Conservation (phyloP, 352 stramenopile genomes). For the Pythium monospermum region DNA sequence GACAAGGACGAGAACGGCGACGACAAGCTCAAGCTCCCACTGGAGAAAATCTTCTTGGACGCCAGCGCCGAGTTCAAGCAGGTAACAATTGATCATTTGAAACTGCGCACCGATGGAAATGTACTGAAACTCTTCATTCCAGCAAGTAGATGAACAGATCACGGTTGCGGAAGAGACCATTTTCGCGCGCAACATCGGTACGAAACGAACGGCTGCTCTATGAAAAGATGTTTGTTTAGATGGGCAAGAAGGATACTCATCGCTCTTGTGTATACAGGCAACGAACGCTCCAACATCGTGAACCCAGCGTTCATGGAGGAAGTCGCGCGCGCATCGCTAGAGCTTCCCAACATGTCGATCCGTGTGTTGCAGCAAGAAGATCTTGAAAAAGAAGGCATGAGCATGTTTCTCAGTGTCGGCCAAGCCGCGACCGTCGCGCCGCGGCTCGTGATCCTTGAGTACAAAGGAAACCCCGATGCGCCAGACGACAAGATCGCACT, state of each 20-base stretch:
- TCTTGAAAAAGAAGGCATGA: slow-evolving; percentile 71
- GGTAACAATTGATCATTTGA: slow-evolving; percentile 16
- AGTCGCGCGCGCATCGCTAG: slow-evolving; percentile 50
- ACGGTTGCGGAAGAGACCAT: slow-evolving; percentile 76
- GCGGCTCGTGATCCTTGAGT: slow-evolving; percentile 83
- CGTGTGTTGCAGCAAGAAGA: slow-evolving; percentile 75
- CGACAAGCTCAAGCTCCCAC: slow-evolving; percentile 56
- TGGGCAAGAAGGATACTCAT: no score
- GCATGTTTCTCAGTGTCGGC: slow-evolving; percentile 83
- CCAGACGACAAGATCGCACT: slow-evolving; percentile 67
- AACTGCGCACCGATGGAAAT: not conserved
- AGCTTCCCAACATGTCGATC: slow-evolving; percentile 77
- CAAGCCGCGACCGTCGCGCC: slow-evolving; percentile 65
- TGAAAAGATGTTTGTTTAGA: not conserved
- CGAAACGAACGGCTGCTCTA: not conserved
- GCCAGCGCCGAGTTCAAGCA: slow-evolving; percentile 49
- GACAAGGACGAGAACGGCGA: slow-evolving; percentile 54
- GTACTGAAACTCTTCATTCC: not conserved
- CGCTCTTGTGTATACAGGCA: slow-evolving; percentile 29
- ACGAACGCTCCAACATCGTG: slow-evolving; percentile 75
- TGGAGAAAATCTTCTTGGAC: slow-evolving; percentile 63
- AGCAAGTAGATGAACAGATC: slow-evolving; percentile 61
- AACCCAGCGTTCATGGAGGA: slow-evolving; percentile 80
- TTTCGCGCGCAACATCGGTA: slow-evolving; percentile 79
- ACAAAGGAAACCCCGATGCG: slow-evolving; percentile 58